These are phyloP conservation scores for Cryptomeria japonica DNA, from an alignment of 75 land plant genomes.

Conservation along the genomic window DNA sequence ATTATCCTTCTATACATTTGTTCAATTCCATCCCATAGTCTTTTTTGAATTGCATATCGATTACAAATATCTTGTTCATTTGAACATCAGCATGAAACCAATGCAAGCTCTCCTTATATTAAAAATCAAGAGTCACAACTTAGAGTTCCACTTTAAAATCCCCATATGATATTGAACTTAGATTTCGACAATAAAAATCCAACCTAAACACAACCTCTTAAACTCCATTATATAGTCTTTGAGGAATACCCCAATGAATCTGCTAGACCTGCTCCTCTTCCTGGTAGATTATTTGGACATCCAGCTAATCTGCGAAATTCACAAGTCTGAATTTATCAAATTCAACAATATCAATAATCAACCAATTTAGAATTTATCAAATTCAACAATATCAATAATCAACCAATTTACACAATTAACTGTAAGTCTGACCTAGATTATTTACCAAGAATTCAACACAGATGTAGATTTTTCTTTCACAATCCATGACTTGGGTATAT, in stretches of 20 bases:
- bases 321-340: background rate
- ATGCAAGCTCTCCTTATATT: too few species aligned
- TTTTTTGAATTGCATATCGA: too few species aligned
- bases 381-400: background rate
- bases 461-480: background rate
- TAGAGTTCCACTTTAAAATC: too few species aligned
- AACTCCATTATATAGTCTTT: too few species aligned
- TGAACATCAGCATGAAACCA: too few species aligned
- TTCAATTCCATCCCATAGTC: too few species aligned
- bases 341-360: background rate
- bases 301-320: background rate
- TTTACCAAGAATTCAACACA: background rate
- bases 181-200: too few species aligned
- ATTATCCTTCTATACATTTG: too few species aligned
- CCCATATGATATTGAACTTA: too few species aligned
- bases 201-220: too few species aligned
- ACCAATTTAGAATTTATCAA: background rate
- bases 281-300: background rate
- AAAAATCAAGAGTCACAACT: too few species aligned
- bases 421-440: background rate
- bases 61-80: too few species aligned
- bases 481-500: background rate
- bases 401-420: background rate
- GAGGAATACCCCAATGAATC: background rate
- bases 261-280: background rate